Conservation (phyloP, 495 filamentous ascomycete genomes). For the Cudoniella acicularis region DNA sequence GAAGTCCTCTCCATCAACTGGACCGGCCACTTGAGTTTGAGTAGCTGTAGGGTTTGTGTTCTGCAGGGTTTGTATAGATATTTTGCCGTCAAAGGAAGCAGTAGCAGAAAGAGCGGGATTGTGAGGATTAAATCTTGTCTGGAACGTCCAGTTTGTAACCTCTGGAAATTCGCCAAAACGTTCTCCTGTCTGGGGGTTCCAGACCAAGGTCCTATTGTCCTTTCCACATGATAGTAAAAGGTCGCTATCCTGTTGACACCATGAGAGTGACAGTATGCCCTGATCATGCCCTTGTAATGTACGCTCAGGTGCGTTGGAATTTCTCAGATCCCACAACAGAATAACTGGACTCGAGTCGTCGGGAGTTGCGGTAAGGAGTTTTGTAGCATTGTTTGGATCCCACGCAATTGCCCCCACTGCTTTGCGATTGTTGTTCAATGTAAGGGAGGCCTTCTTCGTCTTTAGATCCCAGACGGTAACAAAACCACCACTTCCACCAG, state of each 20-base stretch:
- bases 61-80: slow-evolving; percentile 87
- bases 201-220: slow-evolving; percentile 92
- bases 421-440: slow-evolving; percentile 92
- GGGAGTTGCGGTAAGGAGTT: slow-evolving; percentile 88
- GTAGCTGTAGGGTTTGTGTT: slow-evolving; percentile 71
- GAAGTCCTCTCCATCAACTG: slow-evolving; percentile 90
- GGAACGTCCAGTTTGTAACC: slow-evolving; percentile 98
- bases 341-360: slow-evolving; percentile 87
- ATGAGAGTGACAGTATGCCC: slow-evolving; percentile 90
- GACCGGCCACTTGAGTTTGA: slow-evolving; percentile 48
- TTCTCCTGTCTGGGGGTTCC: slow-evolving; percentile 91
- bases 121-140: slow-evolving; percentile 89
- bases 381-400: slow-evolving; percentile 93
- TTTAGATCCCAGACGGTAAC: slow-evolving; percentile 99
- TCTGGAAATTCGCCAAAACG: slow-evolving; percentile 89
- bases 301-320: slow-evolving; percentile 91
- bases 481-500: slow-evolving; percentile 89
- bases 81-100: slow-evolving; percentile 94
- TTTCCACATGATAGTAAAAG: slow-evolving; percentile 92
- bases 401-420: slow-evolving; percentile 93
- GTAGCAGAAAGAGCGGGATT: slow-evolving; percentile 90
- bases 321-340: slow-evolving; percentile 89
- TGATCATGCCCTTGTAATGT: slow-evolving; percentile 85
- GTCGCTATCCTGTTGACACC: slow-evolving; percentile 90
- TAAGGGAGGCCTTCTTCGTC: slow-evolving; percentile 92